Evolutionary conservation across 805 yeast species (phyloP).

Genomic region (Yarrowia osloensis): DNA sequence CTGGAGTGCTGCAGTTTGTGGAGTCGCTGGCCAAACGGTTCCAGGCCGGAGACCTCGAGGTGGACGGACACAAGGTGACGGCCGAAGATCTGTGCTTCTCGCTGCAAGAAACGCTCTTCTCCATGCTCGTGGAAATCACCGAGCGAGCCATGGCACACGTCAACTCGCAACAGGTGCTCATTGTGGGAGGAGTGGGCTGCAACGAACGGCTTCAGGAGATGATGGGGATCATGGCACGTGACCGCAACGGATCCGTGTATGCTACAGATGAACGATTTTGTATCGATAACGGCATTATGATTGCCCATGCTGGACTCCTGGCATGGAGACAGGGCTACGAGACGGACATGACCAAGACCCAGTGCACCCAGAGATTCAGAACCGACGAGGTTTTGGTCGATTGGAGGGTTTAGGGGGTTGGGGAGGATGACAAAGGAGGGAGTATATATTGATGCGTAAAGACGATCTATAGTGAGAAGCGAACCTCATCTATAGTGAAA

Average conservation of each 20-base stretch:
- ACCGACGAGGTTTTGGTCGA: constrained; percentile 89
- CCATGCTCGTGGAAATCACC: constrained; percentile 97
- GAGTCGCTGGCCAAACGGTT: constrained; percentile 78
- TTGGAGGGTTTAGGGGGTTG: constrained; percentile 69
- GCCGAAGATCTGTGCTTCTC: constrained; percentile 90
- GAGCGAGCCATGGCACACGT: constrained; percentile 99
- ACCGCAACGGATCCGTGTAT: constrained; percentile 81
- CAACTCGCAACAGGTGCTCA: constrained; percentile 79
- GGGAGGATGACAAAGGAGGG: no score
- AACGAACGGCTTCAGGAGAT: constrained; percentile 87
- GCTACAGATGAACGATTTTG: constrained; percentile 98
- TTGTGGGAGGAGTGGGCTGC: constrained; percentile 99
- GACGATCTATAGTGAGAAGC: no score
- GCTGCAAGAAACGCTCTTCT: constrained; percentile 85
- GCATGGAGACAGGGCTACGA: constrained; percentile 78
- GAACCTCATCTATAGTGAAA: no score
- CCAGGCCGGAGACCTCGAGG: constrained; percentile 47
- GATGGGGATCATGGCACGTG: constrained; percentile 95
- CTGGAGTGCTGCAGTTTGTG: constrained; percentile 86
- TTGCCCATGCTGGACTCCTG: constrained; percentile 94
- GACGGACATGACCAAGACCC: constrained; percentile 63
- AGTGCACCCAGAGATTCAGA: constrained; percentile 89
- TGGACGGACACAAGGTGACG: constrained; percentile 56
- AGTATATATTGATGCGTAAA: not conserved
- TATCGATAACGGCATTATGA: constrained; percentile 98